Conservation (phyloP, 768 basidiomycete genomes). For the Boletus huronensis region DNA sequence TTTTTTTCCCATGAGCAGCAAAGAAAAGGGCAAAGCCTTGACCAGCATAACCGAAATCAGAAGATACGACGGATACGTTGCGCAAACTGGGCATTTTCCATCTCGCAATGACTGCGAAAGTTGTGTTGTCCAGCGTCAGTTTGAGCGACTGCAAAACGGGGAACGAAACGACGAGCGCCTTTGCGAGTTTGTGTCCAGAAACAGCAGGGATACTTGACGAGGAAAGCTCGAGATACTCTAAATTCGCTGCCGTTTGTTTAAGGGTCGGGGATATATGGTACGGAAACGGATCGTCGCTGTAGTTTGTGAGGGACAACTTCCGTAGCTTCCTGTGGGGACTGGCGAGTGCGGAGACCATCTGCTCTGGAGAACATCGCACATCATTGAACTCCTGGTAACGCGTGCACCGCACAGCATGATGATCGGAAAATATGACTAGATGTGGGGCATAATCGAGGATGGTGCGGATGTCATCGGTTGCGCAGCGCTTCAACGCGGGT, state of each 20-base stretch:
- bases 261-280: slow-evolving; percentile 53
- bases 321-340: slow-evolving; percentile 51
- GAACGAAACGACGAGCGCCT: slow-evolving; percentile 35
- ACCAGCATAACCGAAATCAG: slow-evolving; percentile 69
- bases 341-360: slow-evolving; percentile 57
- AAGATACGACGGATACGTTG: slow-evolving; percentile 64
- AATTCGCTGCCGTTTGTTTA: slow-evolving; percentile 45
- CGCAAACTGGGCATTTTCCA: slow-evolving; percentile 65
- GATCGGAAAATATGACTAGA: slow-evolving; percentile 60
- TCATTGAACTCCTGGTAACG: slow-evolving; percentile 43
- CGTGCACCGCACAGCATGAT: slow-evolving; percentile 58
- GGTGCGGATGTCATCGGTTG: slow-evolving; percentile 61
- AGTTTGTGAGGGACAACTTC: slow-evolving; percentile 68
- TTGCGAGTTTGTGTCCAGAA: slow-evolving; percentile 27
- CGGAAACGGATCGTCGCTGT: slow-evolving; percentile 59
- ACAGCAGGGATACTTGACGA: slow-evolving; percentile 49
- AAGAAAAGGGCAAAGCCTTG: slow-evolving; percentile 65
- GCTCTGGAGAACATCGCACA: slow-evolving; percentile 48
- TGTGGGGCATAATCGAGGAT: slow-evolving; percentile 64
- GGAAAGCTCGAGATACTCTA: slow-evolving; percentile 69
- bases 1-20: slow-evolving; percentile 56
- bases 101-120: slow-evolving; percentile 59
- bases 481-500: slow-evolving; percentile 55
- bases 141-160: slow-evolving; percentile 67
- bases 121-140: slow-evolving; percentile 66